phyloP scores from a whole-genome alignment of 2,329 filamentous ascomycete species.

The Cytospora schulzeri region DNA sequence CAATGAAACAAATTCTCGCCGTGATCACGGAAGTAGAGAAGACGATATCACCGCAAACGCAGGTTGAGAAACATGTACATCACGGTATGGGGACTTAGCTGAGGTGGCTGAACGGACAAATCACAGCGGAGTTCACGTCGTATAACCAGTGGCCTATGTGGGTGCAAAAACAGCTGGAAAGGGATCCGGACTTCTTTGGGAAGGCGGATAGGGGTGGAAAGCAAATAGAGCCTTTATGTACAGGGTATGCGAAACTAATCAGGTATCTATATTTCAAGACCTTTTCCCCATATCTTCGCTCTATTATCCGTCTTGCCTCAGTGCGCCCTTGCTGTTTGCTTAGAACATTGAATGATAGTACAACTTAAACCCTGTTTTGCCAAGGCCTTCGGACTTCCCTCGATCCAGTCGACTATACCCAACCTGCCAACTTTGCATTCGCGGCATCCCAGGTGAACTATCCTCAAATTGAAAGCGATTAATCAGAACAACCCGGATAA shows the following conservation, averaged over 20 bases:
- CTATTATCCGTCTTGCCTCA: neutral
- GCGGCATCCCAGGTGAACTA: too few relatives aligned
- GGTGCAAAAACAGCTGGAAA: constrained; percentile 54
- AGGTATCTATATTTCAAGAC: neutral
- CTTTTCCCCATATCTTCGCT: neutral
- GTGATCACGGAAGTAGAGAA: constrained; percentile 48
- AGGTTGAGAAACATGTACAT: constrained; percentile 37
- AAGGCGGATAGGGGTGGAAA: constrained; percentile 29
- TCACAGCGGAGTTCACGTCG: constrained; percentile 46
- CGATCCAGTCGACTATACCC: too few relatives aligned
- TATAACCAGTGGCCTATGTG: constrained; percentile 58
- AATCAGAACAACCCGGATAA: too few relatives aligned
- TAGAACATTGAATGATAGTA: too few relatives aligned
- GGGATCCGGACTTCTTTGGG: constrained; percentile 50
- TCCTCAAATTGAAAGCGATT: too few relatives aligned
- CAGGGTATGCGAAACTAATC: constrained; percentile 1
- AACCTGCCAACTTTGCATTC: too few relatives aligned
- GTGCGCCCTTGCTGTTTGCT: too few relatives aligned
- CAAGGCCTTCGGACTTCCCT: too few relatives aligned
- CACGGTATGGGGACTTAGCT: constrained; percentile 54
- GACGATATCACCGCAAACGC: constrained; percentile 33
- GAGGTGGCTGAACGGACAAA: constrained; percentile 49
- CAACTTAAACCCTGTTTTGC: too few relatives aligned
- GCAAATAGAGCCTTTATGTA: constrained; percentile 7
- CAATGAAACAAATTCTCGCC: constrained; percentile 56